Evolutionary conservation across 78 protist genomes (phyloP).

Genomic region (Goniomonas avonlea): DNA sequence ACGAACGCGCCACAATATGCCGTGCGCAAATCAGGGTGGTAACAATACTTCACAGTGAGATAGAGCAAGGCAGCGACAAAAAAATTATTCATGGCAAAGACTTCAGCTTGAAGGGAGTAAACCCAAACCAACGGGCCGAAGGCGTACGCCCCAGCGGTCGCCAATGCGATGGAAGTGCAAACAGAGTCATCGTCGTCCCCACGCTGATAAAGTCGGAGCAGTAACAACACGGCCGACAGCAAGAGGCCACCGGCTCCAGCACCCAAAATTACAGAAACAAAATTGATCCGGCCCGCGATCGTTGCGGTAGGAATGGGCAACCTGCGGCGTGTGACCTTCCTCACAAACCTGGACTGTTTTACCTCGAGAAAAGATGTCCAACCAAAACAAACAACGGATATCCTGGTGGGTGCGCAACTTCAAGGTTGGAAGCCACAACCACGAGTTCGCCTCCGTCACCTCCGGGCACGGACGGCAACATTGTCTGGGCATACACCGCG

Average conservation of each 20-base stretch:
- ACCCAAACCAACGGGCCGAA: conserved; percentile 29
- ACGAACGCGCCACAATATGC: conserved; percentile 47
- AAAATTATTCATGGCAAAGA: conserved; percentile 67
- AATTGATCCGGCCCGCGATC: conserved; percentile 38
- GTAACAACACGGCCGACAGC: neutral
- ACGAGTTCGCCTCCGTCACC: conserved; percentile 74
- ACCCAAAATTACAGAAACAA: conserved; percentile 11
- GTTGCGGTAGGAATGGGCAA: conserved; percentile 20
- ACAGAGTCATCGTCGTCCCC: too few relatives aligned
- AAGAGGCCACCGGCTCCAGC: conserved; percentile 10
- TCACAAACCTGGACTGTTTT: too few relatives aligned
- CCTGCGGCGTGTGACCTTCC: too few relatives aligned
- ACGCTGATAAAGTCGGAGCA: too few relatives aligned
- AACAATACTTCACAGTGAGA: neutral
- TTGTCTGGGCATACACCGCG: conserved; percentile 37
- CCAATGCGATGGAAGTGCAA: neutral
- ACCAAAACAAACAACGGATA: conserved; percentile 1
- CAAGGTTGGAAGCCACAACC: conserved; percentile 41
- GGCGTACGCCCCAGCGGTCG: conserved; percentile 6
- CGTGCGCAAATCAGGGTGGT: too few relatives aligned
- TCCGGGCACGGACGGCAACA: conserved; percentile 59
- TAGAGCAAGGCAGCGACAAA: conserved; percentile 29
- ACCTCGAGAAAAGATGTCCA: conserved; percentile 27
- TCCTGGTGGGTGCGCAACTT: conserved; percentile 69
- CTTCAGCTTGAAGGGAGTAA: conserved; percentile 62